A percentile compares a stretch with the other conserved stretches of the same genome.
Evolutionary conservation across 805 yeast genomes (phyloP).

Genomic region (Myxozyma geophila): DNA sequence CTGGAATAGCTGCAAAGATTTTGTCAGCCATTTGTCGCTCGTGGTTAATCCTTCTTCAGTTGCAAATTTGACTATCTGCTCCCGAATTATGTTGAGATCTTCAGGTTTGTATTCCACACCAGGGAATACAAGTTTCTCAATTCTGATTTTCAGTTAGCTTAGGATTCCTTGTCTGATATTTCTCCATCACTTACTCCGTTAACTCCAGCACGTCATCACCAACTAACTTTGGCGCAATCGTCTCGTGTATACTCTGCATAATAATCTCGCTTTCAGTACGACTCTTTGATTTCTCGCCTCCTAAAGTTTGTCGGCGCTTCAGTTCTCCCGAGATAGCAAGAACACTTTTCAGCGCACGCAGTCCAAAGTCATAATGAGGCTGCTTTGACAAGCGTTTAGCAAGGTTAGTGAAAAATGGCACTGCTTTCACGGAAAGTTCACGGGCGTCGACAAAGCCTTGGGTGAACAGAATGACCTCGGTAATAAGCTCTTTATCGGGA

Average conservation of each 20-base stretch:
- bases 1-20: constrained; percentile 64
- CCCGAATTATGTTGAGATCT: constrained; percentile 42
- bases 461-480: constrained; percentile 70
- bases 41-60: constrained; percentile 44
- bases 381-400: constrained; percentile 54
- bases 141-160: constrained; percentile 3
- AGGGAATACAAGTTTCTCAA: constrained; percentile 36
- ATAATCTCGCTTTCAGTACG: constrained; percentile 43
- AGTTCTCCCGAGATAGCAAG: constrained; percentile 62
- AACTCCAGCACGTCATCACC: constrained; percentile 56
- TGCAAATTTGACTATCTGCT: constrained; percentile 40
- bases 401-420: constrained; percentile 59
- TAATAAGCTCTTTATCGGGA: constrained; percentile 73
- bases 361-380: constrained; percentile 86
- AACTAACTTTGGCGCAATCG: constrained; percentile 70
- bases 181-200: constrained; percentile 14
- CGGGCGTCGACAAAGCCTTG: constrained; percentile 66
- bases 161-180: not conserved
- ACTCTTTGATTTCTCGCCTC: not conserved
- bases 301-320: constrained; percentile 41
- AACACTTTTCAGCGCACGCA: constrained; percentile 76
- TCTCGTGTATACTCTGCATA: constrained; percentile 59
- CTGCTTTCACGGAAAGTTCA: constrained; percentile 54
- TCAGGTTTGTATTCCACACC: constrained; percentile 35
- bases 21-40: constrained; percentile 55